phyloP scores from a whole-genome alignment of 2,329 filamentous ascomycete species.

The Fusarium mexicanum region DNA sequence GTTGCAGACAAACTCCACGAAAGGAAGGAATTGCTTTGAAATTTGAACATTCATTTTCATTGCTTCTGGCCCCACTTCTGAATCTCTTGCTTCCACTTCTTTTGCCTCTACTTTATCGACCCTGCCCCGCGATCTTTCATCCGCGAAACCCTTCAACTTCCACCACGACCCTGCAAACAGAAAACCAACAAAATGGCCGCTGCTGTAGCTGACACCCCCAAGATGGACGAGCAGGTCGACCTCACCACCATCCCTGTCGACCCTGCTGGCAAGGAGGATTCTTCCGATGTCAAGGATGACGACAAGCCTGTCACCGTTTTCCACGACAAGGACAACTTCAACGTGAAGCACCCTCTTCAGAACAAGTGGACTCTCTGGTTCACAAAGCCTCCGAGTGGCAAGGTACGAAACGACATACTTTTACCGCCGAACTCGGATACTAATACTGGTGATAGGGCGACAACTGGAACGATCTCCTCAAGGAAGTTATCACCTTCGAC shows the following conservation, averaged over 20 bases:
- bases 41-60: constrained; percentile 25
- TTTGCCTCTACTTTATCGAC: constrained; percentile 32
- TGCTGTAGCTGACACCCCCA: constrained; percentile 46
- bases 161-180: constrained; percentile 22
- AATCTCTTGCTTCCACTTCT: constrained; percentile 35
- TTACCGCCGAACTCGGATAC: neutral
- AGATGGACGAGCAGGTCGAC: constrained; percentile 68
- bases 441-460: constrained; percentile 72
- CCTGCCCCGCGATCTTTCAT: constrained; percentile 45
- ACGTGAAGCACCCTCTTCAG: constrained; percentile 98
- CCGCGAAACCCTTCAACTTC: constrained; percentile 18
- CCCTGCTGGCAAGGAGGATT: constrained; percentile 66
- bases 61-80: constrained; percentile 28
- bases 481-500: constrained; percentile 98
- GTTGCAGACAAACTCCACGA: constrained; percentile 35
- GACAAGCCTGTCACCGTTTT: constrained; percentile 89
- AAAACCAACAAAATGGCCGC: constrained; percentile 49
- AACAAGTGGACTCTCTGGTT: constrained; percentile 99
- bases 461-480: constrained; percentile 98
- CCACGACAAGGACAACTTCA: constrained; percentile 99
- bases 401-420: constrained; percentile 64
- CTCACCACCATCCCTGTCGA: constrained; percentile 75
- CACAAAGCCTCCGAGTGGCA: constrained; percentile 96
- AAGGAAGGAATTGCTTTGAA: constrained; percentile 45
- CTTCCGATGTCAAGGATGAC: constrained; percentile 58